phyloP scores from a whole-genome alignment of 495 filamentous ascomycete species.

The Aspergillus baeticus region DNA sequence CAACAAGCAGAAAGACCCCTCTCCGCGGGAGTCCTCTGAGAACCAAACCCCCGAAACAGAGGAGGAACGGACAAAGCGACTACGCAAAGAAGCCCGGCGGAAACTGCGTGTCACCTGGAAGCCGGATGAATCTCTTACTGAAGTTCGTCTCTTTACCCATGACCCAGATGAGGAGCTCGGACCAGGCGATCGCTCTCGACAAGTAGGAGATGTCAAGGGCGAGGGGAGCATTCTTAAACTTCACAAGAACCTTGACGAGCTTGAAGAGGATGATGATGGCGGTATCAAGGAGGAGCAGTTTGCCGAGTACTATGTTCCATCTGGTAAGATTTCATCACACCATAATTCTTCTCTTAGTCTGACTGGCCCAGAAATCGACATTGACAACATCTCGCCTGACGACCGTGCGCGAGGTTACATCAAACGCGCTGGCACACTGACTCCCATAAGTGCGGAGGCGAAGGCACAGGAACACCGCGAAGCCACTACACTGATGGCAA shows the following conservation, averaged over 20 bases:
- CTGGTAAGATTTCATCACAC: slow-evolving; percentile 25
- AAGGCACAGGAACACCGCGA: slow-evolving; percentile 70
- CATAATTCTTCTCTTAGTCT: slow-evolving; percentile 13
- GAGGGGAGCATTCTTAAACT: slow-evolving; percentile 84
- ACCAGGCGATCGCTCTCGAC: slow-evolving; percentile 63
- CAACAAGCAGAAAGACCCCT: slow-evolving; percentile 60
- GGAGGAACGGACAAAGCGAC: slow-evolving; percentile 68
- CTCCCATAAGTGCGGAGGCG: slow-evolving; percentile 63
- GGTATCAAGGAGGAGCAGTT: slow-evolving; percentile 45
- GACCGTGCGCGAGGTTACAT: slow-evolving; percentile 55
- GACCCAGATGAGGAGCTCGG: slow-evolving; percentile 79
- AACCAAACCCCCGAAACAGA: slow-evolving; percentile 67
- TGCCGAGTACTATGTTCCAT: slow-evolving; percentile 42
- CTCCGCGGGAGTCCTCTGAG: slow-evolving; percentile 49
- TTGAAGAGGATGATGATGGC: slow-evolving; percentile 69
- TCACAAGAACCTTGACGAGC: slow-evolving; percentile 57
- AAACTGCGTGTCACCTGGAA: slow-evolving; percentile 71
- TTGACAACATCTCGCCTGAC: slow-evolving; percentile 48
- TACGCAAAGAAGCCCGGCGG: slow-evolving; percentile 76
- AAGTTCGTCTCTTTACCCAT: slow-evolving; percentile 72
- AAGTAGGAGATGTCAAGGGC: slow-evolving; percentile 66
- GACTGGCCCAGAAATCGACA: slow-evolving; percentile 51
- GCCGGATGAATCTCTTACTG: slow-evolving; percentile 66
- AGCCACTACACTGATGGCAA: slow-evolving; percentile 75
- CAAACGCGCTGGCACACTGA: slow-evolving; percentile 61